These are phyloP conservation scores for Coprinellus micaceus DNA, from an alignment of 768 basidiomycete species.

Conservation along the genomic window DNA sequence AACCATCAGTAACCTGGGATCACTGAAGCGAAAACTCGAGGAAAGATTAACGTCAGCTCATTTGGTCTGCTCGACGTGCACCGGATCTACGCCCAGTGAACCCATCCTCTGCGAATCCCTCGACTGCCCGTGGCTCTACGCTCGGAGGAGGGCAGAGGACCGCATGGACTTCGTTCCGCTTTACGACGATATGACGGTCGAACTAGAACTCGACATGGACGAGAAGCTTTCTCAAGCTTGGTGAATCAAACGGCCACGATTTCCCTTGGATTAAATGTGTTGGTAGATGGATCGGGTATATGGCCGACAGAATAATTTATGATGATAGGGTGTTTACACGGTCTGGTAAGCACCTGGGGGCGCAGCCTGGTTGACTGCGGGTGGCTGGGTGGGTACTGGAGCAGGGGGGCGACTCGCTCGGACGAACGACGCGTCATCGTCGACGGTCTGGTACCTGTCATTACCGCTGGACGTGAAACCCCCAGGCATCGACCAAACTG, in stretches of 20 bases:
- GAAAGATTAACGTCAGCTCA: constrained; percentile 55
- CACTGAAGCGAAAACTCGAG: constrained; percentile 54
- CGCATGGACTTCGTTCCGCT: constrained; percentile 33
- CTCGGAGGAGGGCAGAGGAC: constrained; percentile 56
- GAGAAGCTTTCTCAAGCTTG: constrained; percentile 1
- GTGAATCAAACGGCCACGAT: background rate
- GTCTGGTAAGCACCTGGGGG: constrained; percentile 43
- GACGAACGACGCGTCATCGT: constrained; percentile 41
- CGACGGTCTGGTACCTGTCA: constrained; percentile 62
- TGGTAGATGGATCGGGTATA: constrained; percentile 8
- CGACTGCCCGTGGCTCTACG: constrained; percentile 84
- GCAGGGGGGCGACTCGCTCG: constrained; percentile 20
- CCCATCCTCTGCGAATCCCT: constrained; percentile 73
- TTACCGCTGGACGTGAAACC: constrained; percentile 55
- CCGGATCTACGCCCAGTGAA: constrained; percentile 51
- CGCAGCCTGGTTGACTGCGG: constrained; percentile 19
- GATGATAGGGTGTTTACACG: constrained; percentile 23
- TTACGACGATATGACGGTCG: constrained; percentile 31
- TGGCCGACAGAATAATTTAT: constrained; percentile 5
- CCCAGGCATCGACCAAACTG: constrained; percentile 80
- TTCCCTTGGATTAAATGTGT: constrained; percentile 1
- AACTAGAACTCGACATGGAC: constrained; percentile 27
- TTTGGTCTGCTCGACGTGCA: constrained; percentile 69
- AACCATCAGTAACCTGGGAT: constrained; percentile 54
- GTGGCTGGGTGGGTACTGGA: constrained; percentile 21